Percentiles rank a stretch among this genome's conserved stretches.
These are phyloP conservation scores for Botrytis galanthina DNA, from an alignment of 2,329 filamentous ascomycete genomes.

Conservation along the genomic window DNA sequence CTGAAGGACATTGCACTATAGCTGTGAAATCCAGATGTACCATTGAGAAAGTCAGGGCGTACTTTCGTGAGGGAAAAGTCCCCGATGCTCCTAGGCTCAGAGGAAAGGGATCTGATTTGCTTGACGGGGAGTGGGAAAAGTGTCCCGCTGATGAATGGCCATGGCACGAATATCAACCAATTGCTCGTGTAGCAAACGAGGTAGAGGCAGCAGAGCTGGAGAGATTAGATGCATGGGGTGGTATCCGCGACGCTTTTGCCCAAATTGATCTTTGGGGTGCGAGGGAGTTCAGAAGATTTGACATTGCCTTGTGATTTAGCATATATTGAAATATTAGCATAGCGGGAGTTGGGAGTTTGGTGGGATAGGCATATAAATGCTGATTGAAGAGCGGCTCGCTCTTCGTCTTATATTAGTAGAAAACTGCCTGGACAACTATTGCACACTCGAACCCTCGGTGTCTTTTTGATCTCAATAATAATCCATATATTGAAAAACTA, in stretches of 20 bases:
- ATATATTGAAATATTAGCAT: background rate
- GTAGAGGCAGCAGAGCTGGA: background rate
- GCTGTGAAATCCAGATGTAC: conserved; percentile 32
- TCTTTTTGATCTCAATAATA: background rate
- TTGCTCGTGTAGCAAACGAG: background rate
- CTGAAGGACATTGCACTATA: conserved; percentile 33
- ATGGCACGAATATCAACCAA: conserved; percentile 10
- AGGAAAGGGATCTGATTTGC: conserved; percentile 22
- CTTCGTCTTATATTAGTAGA: background rate
- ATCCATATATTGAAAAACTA: background rate
- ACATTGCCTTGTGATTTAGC: conserved; percentile 2
- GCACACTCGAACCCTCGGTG: background rate
- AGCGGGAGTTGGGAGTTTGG: conserved; percentile 11
- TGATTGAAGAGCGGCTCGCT: background rate
- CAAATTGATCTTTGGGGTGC: conserved; percentile 10
- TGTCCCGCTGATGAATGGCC: conserved; percentile 35
- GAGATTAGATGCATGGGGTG: conserved; percentile 15
- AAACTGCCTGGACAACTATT: background rate
- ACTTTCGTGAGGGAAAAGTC: conserved; percentile 33
- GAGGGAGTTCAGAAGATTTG: background rate
- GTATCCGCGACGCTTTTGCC: conserved; percentile 9
- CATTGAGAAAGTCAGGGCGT: conserved; percentile 30
- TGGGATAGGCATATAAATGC: background rate
- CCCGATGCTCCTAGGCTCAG: conserved; percentile 26
- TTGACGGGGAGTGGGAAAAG: conserved; percentile 32